Base-by-base conservation (phyloP, 192 early-diverging fungal genomes). In the Podila clonocystis region DNA sequence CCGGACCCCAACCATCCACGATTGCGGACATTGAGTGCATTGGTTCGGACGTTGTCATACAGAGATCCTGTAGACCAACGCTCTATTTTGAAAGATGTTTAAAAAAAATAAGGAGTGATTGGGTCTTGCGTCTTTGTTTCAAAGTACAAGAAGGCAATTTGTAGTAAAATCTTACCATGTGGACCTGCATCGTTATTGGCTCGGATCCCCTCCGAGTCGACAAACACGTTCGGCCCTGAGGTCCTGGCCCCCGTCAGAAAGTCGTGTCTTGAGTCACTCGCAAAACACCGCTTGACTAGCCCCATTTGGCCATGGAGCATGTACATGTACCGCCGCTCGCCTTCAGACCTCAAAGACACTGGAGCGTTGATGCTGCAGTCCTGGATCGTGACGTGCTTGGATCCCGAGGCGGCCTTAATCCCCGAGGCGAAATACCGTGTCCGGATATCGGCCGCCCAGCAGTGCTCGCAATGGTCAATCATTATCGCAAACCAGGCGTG, bases 151-250 rank as follows among this genome's bases (percentile, higher is more conserved):
- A 48, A 3, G n/a, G 9, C 8, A 24, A 26, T 31, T 31, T 17
- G 6, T 24, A 15, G 41, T 17, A 50, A 0, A 17, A 3, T 2
- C 22, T 22, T 63, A 77, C 75, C 69, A 36, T 78, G 75, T 9
- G 75, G 75, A 28, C 75, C 75, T 5, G 75, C 75, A 36, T 78
- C 76, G 22, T 72, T 80, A 36, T 80, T 72, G 29, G 76, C 76
- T 13, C 68, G 63, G 57, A 72, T 31, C 3, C 75, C 75, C 9
- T 67, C 65, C 38, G 77, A 80, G 33, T 73, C 77, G 13, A 80
- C 77, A 69, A 80, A 80, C 0, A 80, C 77, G 28, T 80, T 80
- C 0, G 77, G 77, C 2, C 77, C 77, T 0, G 34, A 31, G 7
- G 70, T 80, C 29, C 63, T 68, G 31, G 66, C 26, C 1, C 77